Conservation (phyloP, 768 basidiomycete species). For the Psilocybe cyanescens region DNA sequence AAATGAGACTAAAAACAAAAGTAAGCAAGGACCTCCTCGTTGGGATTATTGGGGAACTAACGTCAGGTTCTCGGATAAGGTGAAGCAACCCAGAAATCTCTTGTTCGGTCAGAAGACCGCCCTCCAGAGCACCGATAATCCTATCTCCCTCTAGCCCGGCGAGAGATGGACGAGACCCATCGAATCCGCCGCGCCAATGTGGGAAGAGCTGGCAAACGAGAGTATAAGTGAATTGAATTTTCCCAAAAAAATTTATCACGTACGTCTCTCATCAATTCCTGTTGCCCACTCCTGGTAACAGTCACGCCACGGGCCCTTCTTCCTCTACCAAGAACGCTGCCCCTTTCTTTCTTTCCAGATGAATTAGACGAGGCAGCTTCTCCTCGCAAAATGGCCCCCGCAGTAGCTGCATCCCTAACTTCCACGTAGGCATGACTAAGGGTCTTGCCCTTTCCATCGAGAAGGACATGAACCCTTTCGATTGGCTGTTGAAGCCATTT, state of each 20-base stretch:
- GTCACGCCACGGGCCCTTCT: conserved; percentile 84
- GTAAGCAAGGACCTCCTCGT: conserved; percentile 15
- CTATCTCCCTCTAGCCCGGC: conserved; percentile 62
- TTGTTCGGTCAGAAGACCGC: conserved; percentile 65
- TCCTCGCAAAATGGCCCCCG: conserved; percentile 69
- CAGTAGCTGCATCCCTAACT: conserved; percentile 60
- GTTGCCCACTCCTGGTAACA: conserved; percentile 78
- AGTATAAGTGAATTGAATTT: neutral
- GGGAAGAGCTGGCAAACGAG: conserved; percentile 68
- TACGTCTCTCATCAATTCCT: conserved; percentile 83
- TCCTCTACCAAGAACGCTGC: conserved; percentile 75
- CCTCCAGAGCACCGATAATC: conserved; percentile 62
- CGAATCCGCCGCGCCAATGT: conserved; percentile 77
- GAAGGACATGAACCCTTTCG: conserved; percentile 75
- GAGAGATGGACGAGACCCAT: conserved; percentile 69
- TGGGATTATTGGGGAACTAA: conserved; percentile 35
- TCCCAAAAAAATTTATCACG: conserved; percentile 25
- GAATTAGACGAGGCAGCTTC: conserved; percentile 37
- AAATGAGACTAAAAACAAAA: conserved; percentile 68
- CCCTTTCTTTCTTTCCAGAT: conserved; percentile 49
- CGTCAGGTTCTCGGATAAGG: conserved; percentile 79
- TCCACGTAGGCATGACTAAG: conserved; percentile 86
- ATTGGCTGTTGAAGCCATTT: conserved; percentile 74
- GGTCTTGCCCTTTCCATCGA: conserved; percentile 84
- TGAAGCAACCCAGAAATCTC: conserved; percentile 71